These are phyloP conservation scores for Linderniella brevidens DNA, from an alignment of 257 asterid species.

Conservation along the genomic window DNA sequence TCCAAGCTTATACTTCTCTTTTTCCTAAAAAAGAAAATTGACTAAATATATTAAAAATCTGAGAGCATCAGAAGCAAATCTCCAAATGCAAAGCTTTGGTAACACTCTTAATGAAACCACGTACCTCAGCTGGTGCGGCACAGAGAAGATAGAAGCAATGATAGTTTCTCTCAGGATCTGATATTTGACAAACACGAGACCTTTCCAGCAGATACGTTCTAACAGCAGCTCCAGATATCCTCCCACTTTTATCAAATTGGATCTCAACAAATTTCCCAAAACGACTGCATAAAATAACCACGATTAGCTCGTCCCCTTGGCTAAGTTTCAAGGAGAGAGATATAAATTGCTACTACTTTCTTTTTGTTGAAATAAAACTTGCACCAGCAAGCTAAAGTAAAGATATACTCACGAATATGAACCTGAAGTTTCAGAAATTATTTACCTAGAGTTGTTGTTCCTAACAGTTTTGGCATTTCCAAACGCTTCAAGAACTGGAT, in stretches of 20 bases:
- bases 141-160: slow-evolving; percentile 98
- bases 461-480: slow-evolving; percentile 97
- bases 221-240: slow-evolving; percentile 97
- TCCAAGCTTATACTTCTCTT: slow-evolving; percentile 65
- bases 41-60: slow-evolving; percentile 11
- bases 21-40: slow-evolving; percentile 37
- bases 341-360: too few relatives aligned
- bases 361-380: too few relatives aligned
- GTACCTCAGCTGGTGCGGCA: slow-evolving; percentile 89
- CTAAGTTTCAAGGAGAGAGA: background rate
- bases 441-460: slow-evolving; percentile 92
- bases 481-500: slow-evolving; percentile 98
- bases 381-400: too few relatives aligned
- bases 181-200: slow-evolving; percentile 96
- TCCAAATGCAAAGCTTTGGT: slow-evolving; percentile 6
- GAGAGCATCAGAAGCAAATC: slow-evolving; percentile 7
- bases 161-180: slow-evolving; percentile 93
- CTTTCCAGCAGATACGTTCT: slow-evolving; percentile 96
- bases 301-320: background rate
- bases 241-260: slow-evolving; percentile 92
- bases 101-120: slow-evolving; percentile 2
- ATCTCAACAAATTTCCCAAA: slow-evolving; percentile 99
- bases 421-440: background rate
- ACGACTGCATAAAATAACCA: slow-evolving; percentile 38
- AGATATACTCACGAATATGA: slow-evolving; percentile 1